Base-by-base conservation (phyloP, 1,284 basidiomycete species). In the Cryptococcus sp. region DNA sequence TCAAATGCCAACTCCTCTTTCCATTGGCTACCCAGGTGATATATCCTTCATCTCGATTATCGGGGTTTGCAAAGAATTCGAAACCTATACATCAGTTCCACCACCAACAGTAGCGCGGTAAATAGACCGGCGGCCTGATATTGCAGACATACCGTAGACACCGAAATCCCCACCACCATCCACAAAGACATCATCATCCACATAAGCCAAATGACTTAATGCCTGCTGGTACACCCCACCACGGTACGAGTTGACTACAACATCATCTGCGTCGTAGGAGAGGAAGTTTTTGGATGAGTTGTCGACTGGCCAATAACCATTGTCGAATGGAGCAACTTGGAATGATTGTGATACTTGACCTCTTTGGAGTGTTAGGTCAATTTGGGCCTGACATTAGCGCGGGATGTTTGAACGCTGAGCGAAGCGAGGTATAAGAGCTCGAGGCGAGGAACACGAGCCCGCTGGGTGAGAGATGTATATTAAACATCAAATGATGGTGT, bases 161-260 rank as follows among this genome's bases (percentile, higher is more conserved):
- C 56, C 62, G 43, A 69, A 73, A 3, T 45, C 44, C 13, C 56
- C 59, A 22, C 50, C 54, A 1, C 64, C 70, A 19, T 60, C 59
- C 22, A 62, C 56, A 45, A 72, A 70, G 40, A 74, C 61, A 49
- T 75, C 77, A 57, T 80, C 77, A 51, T 86, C 56, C 21, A 73
- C 78, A 56, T 79, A 77, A 5, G 81, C 80, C 41, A 22, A 43
- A 22, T 7, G 4, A 11, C 28, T 4, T 78, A 86, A 69, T 16
- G 88, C 86, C 73, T 94, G 86, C 70, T 96, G 91, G 66, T 81
- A 89, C 13, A 76, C 67, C 23, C 86, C 87, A 22, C 91, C 91
- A 49, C 78, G 80, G 73, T 92, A 94, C 7, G 76, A 53, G 71
- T 93, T 93, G 66, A 79, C 81, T 52, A 86, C 76, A 1, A 81